Percentiles rank a stretch among this genome's conserved stretches.
Conservation (phyloP, 805 yeast species). For the Lipomyces sp. region DNA sequence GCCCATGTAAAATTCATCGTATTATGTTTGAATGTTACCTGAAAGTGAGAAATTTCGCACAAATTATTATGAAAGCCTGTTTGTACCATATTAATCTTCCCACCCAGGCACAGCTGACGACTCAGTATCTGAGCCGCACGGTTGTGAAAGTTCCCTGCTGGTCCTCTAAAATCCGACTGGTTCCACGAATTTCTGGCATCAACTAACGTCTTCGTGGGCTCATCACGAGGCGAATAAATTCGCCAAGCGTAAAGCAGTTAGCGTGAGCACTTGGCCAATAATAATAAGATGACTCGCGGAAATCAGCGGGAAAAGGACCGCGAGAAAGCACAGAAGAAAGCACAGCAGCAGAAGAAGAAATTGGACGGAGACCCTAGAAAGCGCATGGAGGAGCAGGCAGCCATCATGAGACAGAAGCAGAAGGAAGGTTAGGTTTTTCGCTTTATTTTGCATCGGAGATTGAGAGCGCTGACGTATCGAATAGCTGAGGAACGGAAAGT, state of each 20-base stretch:
- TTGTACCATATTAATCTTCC: too few relatives aligned
- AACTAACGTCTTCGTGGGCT: background rate
- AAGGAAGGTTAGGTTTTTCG: constrained; percentile 58
- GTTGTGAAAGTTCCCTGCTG: too few relatives aligned
- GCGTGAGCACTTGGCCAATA: background rate
- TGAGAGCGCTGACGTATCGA: background rate
- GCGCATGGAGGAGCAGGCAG: constrained; percentile 89
- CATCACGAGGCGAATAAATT: background rate
- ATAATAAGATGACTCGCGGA: constrained; percentile 65
- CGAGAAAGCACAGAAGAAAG: constrained; percentile 80
- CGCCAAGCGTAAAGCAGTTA: background rate
- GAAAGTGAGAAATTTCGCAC: too few relatives aligned
- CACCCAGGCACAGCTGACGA: too few relatives aligned
- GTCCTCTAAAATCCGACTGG: background rate
- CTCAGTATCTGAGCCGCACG: too few relatives aligned
- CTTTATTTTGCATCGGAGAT: background rate
- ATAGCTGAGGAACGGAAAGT: background rate
- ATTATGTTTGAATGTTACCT: too few relatives aligned
- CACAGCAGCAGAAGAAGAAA: constrained; percentile 62
- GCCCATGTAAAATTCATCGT: too few relatives aligned
- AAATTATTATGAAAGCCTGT: too few relatives aligned
- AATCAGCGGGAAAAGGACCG: constrained; percentile 96
- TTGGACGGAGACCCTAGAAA: constrained; percentile 83
- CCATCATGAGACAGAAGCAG: constrained; percentile 86
- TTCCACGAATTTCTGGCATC: background rate